phyloP scores from a whole-genome alignment of 2,329 filamentous ascomycete genomes.

The Botrytis byssoidea region DNA sequence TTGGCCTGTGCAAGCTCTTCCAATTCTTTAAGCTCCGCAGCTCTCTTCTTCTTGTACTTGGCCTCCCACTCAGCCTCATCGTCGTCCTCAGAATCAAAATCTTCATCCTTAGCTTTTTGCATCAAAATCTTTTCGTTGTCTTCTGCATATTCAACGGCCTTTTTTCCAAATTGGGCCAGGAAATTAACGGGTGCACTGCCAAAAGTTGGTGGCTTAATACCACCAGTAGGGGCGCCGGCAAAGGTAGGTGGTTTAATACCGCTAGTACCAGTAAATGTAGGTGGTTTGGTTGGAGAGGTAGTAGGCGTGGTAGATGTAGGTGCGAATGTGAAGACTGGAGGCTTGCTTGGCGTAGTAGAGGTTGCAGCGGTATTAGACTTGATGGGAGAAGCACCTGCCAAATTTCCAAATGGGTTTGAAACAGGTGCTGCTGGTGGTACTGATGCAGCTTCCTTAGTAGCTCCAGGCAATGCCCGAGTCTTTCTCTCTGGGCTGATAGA shows the following conservation, averaged over 20 bases:
- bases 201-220: constrained; percentile 33
- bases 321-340: neutral
- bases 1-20: constrained; percentile 29
- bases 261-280: constrained; percentile 7
- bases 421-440: constrained; percentile 27
- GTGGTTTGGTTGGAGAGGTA: constrained; percentile 23
- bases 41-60: constrained; percentile 29
- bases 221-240: constrained; percentile 8
- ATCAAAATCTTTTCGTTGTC: constrained; percentile 31
- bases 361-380: constrained; percentile 16
- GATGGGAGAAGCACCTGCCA: constrained; percentile 29
- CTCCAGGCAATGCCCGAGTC: constrained; percentile 16
- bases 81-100: constrained; percentile 38
- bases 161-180: constrained; percentile 32
- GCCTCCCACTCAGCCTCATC: constrained; percentile 33
- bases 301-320: constrained; percentile 11
- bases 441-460: constrained; percentile 5
- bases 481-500: constrained; percentile 31
- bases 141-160: constrained; percentile 28
- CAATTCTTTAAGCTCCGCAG: constrained; percentile 27
- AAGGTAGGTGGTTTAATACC: constrained; percentile 16
- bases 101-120: constrained; percentile 35
- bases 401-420: constrained; percentile 34
- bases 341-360: constrained; percentile 10
- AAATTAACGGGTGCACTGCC: constrained; percentile 30